phyloP scores from a whole-genome alignment of 169 alveolate species.

The Eimeria sp. region DNA sequence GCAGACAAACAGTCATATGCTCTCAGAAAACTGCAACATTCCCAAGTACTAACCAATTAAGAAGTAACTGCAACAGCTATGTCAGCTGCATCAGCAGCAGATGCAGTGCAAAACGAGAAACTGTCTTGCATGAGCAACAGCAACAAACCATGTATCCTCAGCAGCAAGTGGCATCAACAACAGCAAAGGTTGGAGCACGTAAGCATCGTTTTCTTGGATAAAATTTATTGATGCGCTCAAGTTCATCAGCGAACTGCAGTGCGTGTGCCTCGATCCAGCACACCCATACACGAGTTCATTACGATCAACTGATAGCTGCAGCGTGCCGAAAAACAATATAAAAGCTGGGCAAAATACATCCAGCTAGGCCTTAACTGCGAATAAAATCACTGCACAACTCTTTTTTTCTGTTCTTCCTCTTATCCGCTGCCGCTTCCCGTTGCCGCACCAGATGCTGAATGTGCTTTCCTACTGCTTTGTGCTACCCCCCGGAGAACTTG shows the following conservation, averaged over 20 bases:
- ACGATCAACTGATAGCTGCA: background rate
- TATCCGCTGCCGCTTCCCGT: background rate
- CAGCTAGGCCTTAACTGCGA: background rate
- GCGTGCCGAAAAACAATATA: background rate
- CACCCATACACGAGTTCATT: too few species aligned
- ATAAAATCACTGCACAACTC: background rate
- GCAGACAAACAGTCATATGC: background rate
- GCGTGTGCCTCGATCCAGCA: too few species aligned
- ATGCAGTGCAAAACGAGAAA: background rate
- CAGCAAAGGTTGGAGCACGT: background rate
- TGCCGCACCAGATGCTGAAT: background rate
- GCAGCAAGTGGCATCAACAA: background rate
- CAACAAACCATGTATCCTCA: too few species aligned
- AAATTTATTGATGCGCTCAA: background rate
- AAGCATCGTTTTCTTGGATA: background rate
- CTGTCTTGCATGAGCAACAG: background rate
- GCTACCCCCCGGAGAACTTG: background rate
- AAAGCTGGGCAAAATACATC: background rate
- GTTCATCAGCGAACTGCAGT: background rate
- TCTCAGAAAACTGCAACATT: background rate
- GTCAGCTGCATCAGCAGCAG: background rate
- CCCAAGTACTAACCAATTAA: too few species aligned
- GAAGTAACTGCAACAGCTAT: too few species aligned
- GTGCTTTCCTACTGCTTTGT: background rate
- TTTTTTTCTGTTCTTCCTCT: background rate